Evolutionary conservation across 2,329 filamentous ascomycete species (phyloP).

Genomic region (Penicillium hordei): DNA sequence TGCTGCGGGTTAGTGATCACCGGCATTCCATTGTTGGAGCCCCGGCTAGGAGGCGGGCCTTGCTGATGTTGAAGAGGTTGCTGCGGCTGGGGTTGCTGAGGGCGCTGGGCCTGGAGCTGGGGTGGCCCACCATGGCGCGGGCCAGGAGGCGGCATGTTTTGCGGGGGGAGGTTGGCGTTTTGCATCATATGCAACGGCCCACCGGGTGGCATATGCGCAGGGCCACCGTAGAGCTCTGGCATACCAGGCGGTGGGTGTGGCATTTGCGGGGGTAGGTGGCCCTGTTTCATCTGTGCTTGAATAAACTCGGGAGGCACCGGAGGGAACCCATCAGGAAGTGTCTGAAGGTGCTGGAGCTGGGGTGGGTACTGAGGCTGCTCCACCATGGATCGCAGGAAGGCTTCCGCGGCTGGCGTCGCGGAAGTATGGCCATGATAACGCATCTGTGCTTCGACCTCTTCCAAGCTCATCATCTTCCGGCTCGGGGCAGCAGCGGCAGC

Average conservation of each 20-base stretch:
- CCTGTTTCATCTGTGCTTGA: constrained; percentile 42
- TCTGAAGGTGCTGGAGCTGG: constrained; percentile 35
- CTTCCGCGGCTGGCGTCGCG: constrained; percentile 27
- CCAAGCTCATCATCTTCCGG: constrained; percentile 87
- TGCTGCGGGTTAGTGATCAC: constrained; percentile 69
- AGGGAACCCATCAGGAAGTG: constrained; percentile 33
- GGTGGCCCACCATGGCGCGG: constrained; percentile 39
- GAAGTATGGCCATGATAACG: constrained; percentile 58
- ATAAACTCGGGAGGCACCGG: constrained; percentile 49
- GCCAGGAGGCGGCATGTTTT: constrained; percentile 39
- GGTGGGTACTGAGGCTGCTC: constrained; percentile 32
- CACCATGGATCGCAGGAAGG: constrained; percentile 30
- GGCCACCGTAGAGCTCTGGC: constrained; percentile 45
- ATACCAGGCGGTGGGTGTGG: constrained; percentile 42
- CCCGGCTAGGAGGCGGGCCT: constrained; percentile 38
- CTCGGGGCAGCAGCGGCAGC: constrained; percentile 29
- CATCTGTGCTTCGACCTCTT: constrained; percentile 96
- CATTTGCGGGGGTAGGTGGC: constrained; percentile 37
- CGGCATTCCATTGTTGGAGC: constrained; percentile 45
- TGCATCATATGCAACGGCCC: constrained; percentile 74
- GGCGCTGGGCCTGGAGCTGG: constrained; percentile 38
- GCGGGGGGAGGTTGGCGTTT: constrained; percentile 67
- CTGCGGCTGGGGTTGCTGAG: constrained; percentile 32
- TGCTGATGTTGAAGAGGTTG: constrained; percentile 37
- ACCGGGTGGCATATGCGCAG: constrained; percentile 48